Percentiles rank a stretch among this genome's conserved stretches.
Conservation (phyloP, 179 eudicot genomes). For the Actinidia chinensis region DNA sequence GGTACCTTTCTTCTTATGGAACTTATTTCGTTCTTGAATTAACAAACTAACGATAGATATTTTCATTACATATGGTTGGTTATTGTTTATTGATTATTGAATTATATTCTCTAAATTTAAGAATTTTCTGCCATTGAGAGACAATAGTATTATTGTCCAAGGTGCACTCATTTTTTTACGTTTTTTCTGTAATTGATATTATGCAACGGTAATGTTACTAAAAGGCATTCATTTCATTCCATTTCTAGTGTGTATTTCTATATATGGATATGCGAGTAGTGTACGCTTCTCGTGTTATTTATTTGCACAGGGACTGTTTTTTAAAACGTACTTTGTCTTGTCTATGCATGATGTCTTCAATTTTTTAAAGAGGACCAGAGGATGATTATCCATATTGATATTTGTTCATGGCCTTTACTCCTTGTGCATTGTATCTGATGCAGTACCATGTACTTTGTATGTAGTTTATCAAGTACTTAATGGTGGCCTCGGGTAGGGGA, state of each 20-base stretch:
- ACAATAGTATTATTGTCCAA: constrained; percentile 66
- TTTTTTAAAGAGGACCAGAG: background rate
- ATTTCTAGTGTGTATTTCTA: background rate
- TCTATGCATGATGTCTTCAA: background rate
- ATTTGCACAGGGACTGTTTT: constrained; percentile 71
- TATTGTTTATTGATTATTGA: background rate
- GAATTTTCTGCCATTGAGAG: constrained; percentile 78
- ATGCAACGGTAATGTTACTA: background rate
- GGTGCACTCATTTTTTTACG: constrained; percentile 35
- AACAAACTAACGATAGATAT: background rate
- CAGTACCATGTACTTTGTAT: background rate
- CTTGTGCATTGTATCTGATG: background rate
- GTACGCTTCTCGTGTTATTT: too few species aligned
- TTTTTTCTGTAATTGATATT: background rate
- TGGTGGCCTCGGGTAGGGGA: constrained; percentile 88
- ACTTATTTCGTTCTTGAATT: background rate
- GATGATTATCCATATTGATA: background rate
- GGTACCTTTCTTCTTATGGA: constrained; percentile 32
- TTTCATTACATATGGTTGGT: background rate
- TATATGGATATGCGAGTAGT: constrained; percentile 8
- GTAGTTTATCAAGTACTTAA: constrained; percentile 84
- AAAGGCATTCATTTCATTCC: background rate
- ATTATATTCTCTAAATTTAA: constrained; percentile 63
- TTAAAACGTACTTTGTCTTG: constrained; percentile 12
- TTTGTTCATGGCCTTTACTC: background rate